A percentile compares a stretch with the other conserved stretches of the same genome.
Conservation (phyloP, 805 yeast species). For the Trichomonascus vanleenenianus region DNA sequence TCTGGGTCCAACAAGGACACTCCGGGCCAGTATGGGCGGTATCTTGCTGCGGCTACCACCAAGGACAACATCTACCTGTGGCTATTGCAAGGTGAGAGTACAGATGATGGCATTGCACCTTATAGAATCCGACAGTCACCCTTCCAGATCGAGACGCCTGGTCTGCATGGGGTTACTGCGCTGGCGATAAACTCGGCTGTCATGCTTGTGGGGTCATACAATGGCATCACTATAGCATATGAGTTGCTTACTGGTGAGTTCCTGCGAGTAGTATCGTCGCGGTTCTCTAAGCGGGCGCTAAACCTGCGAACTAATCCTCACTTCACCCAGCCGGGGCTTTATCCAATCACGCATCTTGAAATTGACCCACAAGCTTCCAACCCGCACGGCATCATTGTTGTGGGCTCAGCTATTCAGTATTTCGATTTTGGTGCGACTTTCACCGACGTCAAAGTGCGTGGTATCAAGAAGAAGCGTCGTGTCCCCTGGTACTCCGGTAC, state of each 20-base stretch:
- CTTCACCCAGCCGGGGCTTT: constrained; percentile 2
- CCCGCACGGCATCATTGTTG: constrained; percentile 23
- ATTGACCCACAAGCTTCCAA: constrained; percentile 24
- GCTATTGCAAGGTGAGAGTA: constrained; percentile 9
- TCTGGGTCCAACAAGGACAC: constrained; percentile 11
- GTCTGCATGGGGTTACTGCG: constrained; percentile 18
- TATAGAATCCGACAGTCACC: constrained; percentile 13
- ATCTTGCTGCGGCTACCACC: constrained; percentile 16
- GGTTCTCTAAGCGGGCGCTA: constrained; percentile 21
- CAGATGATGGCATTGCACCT: constrained; percentile 6
- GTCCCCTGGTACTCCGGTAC: constrained; percentile 5
- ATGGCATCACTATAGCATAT: constrained; percentile 22
- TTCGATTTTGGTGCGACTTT: constrained; percentile 24
- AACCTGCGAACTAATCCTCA: constrained; percentile 16
- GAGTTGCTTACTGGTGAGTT: constrained; percentile 23
- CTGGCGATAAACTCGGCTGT: constrained; percentile 26
- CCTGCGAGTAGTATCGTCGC: constrained; percentile 23
- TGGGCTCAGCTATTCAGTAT: constrained; percentile 23
- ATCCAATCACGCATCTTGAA: constrained; percentile 23
- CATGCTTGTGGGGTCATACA: constrained; percentile 22
- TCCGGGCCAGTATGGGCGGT: constrained; percentile 16
- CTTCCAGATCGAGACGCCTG: constrained; percentile 10
- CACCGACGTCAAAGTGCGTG: constrained; percentile 15
- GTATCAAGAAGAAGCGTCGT: constrained; percentile 16
- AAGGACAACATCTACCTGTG: constrained; percentile 14